phyloP scores from a whole-genome alignment of 108 stramenopile species.

The Pseudonitzschia delicatissima region DNA sequence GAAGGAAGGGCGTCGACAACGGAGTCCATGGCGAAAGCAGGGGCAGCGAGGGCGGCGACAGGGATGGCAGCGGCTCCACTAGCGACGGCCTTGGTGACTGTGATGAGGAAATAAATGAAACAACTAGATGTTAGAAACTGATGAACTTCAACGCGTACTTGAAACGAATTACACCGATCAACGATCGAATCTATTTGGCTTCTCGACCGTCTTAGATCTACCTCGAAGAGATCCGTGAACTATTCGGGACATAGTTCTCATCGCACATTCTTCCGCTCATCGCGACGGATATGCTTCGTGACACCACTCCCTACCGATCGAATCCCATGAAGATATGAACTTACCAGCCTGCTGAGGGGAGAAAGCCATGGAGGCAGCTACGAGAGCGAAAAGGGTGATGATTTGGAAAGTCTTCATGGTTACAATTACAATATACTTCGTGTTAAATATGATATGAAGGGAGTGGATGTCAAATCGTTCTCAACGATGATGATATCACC shows the following conservation, averaged over 20 bases:
- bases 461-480: background rate
- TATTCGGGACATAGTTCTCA: no score
- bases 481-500: no score
- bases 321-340: no score
- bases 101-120: conserved; percentile 11
- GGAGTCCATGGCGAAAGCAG: conserved; percentile 85
- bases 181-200: no score
- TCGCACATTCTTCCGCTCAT: no score
- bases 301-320: no score
- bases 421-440: conserved; percentile 1
- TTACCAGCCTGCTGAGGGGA: conserved; percentile 66
- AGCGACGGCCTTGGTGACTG: conserved; percentile 59
- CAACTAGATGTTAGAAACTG: background rate
- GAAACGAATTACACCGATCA: background rate
- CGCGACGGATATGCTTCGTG: background rate
- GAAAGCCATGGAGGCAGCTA: conserved; percentile 81
- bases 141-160: background rate
- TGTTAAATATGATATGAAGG: background rate
- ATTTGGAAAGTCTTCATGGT: conserved; percentile 87
- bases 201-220: no score
- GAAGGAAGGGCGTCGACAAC: conserved; percentile 77
- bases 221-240: no score
- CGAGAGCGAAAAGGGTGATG: conserved; percentile 67
- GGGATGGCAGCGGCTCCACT: conserved; percentile 72
- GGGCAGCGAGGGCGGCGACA: conserved; percentile 61